phyloP scores from a whole-genome alignment of 1,139 yeast species.

The Suhomyces chickasaworum region DNA sequence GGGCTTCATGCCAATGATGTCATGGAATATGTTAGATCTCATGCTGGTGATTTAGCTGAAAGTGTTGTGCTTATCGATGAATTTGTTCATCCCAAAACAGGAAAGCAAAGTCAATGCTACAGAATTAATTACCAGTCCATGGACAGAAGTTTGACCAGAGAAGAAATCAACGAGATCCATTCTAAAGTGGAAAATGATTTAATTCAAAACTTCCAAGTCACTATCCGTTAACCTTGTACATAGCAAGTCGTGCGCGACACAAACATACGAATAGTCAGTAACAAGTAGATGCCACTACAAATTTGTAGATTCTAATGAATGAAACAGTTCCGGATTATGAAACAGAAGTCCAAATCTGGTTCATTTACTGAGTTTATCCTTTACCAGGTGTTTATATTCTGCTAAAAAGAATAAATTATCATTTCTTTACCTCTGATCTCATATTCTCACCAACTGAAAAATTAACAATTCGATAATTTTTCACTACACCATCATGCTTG shows the following conservation, averaged over 20 bases:
- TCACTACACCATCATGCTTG: slow-evolving; percentile 11
- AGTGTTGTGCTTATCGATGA: slow-evolving; percentile 80
- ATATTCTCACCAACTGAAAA: slow-evolving; percentile 1
- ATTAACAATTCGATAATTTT: neutral
- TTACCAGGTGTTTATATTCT: neutral
- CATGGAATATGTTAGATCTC: slow-evolving; percentile 86
- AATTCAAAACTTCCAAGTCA: slow-evolving; percentile 54
- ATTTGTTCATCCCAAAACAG: slow-evolving; percentile 82
- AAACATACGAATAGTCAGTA: neutral
- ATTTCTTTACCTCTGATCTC: neutral
- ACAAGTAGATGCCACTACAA: neutral
- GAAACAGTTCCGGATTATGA: neutral
- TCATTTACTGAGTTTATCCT: neutral
- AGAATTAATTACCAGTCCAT: slow-evolving; percentile 91
- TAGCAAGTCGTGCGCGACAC: slow-evolving; percentile 6
- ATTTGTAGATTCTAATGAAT: neutral
- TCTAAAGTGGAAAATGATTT: slow-evolving; percentile 60
- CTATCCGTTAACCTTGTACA: slow-evolving; percentile 50
- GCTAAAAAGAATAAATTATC: neutral
- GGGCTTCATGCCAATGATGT: slow-evolving; percentile 81
- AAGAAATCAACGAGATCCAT: slow-evolving; percentile 75
- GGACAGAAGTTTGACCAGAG: slow-evolving; percentile 87
- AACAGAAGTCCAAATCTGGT: neutral
- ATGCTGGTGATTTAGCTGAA: slow-evolving; percentile 88
- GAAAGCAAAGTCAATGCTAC: slow-evolving; percentile 78